Evolutionary conservation across 2,329 filamentous ascomycete species (phyloP).

Genomic region (Trichoderma atrobrunneum): DNA sequence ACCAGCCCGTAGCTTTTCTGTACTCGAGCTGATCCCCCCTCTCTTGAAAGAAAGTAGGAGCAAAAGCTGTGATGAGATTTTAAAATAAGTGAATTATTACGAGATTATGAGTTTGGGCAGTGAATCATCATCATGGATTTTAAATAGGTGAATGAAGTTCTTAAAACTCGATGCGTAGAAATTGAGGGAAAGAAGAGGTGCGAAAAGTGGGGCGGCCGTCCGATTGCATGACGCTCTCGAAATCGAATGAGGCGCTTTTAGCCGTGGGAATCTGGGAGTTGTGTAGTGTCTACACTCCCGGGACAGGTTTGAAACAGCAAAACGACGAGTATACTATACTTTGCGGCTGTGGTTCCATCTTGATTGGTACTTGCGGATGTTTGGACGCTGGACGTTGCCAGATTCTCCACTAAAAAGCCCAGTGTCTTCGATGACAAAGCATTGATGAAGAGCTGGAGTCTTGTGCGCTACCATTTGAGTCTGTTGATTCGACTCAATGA

Average conservation of each 20-base stretch:
- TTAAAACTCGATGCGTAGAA: neutral
- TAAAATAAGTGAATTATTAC: neutral
- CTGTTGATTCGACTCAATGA: neutral
- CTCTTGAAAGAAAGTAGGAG: neutral
- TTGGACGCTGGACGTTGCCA: neutral
- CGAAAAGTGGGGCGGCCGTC: neutral
- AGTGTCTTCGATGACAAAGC: neutral
- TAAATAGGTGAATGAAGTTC: neutral
- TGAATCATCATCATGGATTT: neutral
- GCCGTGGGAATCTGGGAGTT: neutral
- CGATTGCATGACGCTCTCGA: neutral
- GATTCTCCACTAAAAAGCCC: neutral
- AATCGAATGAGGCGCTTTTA: neutral
- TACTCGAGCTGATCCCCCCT: neutral
- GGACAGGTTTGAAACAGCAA: fast-evolving
- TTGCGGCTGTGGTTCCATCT: neutral
- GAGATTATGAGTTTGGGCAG: neutral
- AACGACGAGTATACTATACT: neutral
- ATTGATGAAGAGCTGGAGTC: neutral
- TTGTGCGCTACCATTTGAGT: neutral
- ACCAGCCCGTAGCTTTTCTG: neutral
- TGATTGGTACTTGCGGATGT: neutral
- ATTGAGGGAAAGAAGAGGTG: neutral
- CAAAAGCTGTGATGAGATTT: neutral
- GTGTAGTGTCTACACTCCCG: neutral